phyloP scores from a whole-genome alignment of 2,329 filamentous ascomycete genomes.

The Exophiala mesophila region DNA sequence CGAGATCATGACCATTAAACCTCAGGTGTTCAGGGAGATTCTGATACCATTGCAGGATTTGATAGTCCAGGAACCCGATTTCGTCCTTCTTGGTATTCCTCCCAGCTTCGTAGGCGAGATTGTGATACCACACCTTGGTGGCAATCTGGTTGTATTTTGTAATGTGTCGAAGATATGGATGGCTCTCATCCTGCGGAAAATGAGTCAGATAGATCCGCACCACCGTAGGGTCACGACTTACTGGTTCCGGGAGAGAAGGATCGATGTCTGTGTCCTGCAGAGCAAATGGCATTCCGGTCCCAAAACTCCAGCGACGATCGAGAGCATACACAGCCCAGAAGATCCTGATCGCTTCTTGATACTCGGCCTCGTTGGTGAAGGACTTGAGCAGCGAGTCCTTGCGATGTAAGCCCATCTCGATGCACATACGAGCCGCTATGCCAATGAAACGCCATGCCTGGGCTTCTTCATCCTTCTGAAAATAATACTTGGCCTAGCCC shows the following conservation, averaged over 20 bases:
- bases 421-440: slow-evolving; percentile 70
- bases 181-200: slow-evolving; percentile 35
- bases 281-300: slow-evolving; percentile 81
- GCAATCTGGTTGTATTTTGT: slow-evolving; percentile 76
- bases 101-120: slow-evolving; percentile 64
- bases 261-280: slow-evolving; percentile 84
- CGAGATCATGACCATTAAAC: slow-evolving; percentile 48
- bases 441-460: slow-evolving; percentile 85
- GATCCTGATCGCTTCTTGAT: slow-evolving; percentile 62
- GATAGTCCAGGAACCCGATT: slow-evolving; percentile 74
- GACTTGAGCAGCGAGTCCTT: slow-evolving; percentile 64
- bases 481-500: slow-evolving; percentile 66
- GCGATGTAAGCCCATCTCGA: slow-evolving; percentile 78
- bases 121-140: slow-evolving; percentile 80
- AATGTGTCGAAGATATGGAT: slow-evolving; percentile 76
- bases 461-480: slow-evolving; percentile 78
- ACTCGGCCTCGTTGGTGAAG: slow-evolving; percentile 64
- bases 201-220: not conserved
- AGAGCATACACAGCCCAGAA: slow-evolving; percentile 87
- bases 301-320: slow-evolving; percentile 82
- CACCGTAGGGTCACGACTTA: slow-evolving; percentile 37
- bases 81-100: slow-evolving; percentile 66
- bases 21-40: slow-evolving; percentile 61
- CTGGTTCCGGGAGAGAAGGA: slow-evolving; percentile 69
- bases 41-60: slow-evolving; percentile 83